These are phyloP conservation scores for Eimeria maxima DNA, from an alignment of 169 alveolate species.

Conservation along the genomic window DNA sequence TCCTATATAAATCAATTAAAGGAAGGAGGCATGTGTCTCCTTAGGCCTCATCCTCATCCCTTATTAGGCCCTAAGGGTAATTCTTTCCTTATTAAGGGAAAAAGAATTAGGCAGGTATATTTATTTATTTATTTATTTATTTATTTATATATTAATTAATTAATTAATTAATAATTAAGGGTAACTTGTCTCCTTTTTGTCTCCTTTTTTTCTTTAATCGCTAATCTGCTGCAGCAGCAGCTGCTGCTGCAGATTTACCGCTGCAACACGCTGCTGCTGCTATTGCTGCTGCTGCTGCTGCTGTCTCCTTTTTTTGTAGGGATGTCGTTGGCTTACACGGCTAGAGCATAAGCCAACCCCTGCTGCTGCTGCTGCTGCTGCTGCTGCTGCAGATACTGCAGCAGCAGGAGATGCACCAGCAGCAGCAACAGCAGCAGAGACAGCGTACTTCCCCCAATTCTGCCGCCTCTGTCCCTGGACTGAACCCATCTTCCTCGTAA, in stretches of 20 bases:
- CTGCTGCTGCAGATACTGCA: neutral
- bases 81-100: conserved; percentile 47
- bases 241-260: neutral
- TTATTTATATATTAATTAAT: no score
- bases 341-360: neutral
- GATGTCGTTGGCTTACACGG: neutral
- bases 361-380: no score
- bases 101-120: no score
- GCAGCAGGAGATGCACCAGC: conserved; percentile 3
- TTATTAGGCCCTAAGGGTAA: conserved; percentile 64
- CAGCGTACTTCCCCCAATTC: conserved; percentile 36
- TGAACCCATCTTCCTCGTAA: conserved; percentile 31
- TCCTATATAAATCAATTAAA: neutral
- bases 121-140: no score
- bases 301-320: neutral
- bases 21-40: neutral
- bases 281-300: neutral
- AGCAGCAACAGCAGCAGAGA: conserved; percentile 26
- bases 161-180: no score
- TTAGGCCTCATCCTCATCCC: conserved; percentile 43
- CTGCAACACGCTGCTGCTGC: neutral
- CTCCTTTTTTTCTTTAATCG: no score
- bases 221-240: conserved; percentile 27
- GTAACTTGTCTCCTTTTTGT: no score
- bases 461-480: conserved; percentile 57